Evolutionary conservation across 345 rosid genomes (phyloP), one percentile per base, ranked within the genome.

Genomic region (Eucalyptus shirleyi): DNA sequence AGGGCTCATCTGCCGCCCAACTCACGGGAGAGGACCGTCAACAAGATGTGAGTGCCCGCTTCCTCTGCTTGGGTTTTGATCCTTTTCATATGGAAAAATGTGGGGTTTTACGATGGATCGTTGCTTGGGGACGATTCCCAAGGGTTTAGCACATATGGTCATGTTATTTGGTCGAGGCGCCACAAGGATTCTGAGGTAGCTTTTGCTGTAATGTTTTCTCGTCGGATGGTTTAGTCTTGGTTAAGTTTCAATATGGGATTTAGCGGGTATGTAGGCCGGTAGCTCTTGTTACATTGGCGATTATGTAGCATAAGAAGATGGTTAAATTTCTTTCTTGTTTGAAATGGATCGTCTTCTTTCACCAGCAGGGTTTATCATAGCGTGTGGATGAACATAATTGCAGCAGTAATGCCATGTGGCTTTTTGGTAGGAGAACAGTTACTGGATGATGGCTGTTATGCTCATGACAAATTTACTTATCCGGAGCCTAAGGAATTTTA

Each of bases 1-100:
- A 96, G 94, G 96, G 89, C 90, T 81, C 94, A 93, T 44, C 86
- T 93, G 93, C 93, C 60, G 40, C 88, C 90, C 26, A 94, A 93
- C 26, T 60, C 95, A 5, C 92, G 99, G 28, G 92, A 86, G 87
- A 92, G 90, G 90, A 93, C 93, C 87, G 91, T 95, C 88, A 81
- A 90, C 85, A 95, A 90, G 92, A 92, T 97, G 99, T 95, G 90
- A 92, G 94, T 87, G 90, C 44, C 53, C 24, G 24, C 53, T 37
- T 32, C 11, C 37, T 87, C 23, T 53, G n/a, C 77, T 26, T 34
- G 50, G 50, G 37, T 1, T 50, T 50, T 37, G 1, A 5, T 2
- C 13, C 2, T 23, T 87, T 12, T 18, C 45, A 1, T 19, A 2
- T 5, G 83, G 47, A 6, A 69, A 50, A 37, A 19, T 72, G 45